Percentiles rank a stretch among this genome's conserved stretches.
phyloP scores from a whole-genome alignment of 2,329 filamentous ascomycete species.

The Rutstroemia sp. region DNA sequence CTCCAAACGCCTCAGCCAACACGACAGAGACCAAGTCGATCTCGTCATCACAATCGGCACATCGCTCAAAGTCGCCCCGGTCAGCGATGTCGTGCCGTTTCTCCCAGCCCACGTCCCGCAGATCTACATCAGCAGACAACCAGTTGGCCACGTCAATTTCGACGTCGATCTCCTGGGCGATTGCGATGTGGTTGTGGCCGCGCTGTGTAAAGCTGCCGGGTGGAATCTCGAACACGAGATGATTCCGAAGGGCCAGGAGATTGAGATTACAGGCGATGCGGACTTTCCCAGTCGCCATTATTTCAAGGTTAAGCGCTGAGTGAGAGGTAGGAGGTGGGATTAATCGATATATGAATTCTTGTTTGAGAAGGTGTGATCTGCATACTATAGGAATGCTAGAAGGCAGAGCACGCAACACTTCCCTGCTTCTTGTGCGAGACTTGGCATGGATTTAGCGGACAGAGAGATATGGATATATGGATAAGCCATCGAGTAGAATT shows the following conservation, averaged over 20 bases:
- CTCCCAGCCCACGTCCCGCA: slow-evolving; percentile 76
- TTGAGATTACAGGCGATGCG: slow-evolving; percentile 46
- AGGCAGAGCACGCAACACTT: no score
- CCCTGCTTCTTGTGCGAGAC: no score
- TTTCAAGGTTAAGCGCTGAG: slow-evolving; percentile 28
- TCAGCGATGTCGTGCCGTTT: slow-evolving; percentile 82
- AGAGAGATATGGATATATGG: no score
- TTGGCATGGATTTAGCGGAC: no score
- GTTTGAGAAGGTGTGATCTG: no score
- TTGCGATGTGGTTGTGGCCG: slow-evolving; percentile 82
- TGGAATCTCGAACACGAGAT: slow-evolving; percentile 81
- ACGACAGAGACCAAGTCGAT: slow-evolving; percentile 75
- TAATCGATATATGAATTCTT: no score
- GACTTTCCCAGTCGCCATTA: slow-evolving; percentile 39
- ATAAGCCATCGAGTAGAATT: no score
- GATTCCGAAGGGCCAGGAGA: slow-evolving; percentile 59
- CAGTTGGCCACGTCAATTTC: slow-evolving; percentile 84
- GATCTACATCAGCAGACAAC: slow-evolving; percentile 81
- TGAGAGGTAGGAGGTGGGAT: no score
- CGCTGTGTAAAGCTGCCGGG: slow-evolving; percentile 72
- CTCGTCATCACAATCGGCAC: slow-evolving; percentile 95
- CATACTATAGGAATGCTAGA: no score
- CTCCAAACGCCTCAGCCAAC: slow-evolving; percentile 68
- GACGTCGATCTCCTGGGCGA: slow-evolving; percentile 95
- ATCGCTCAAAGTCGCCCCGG: slow-evolving; percentile 89